These are phyloP conservation scores for Sanghuangporus baumii DNA, from an alignment of 1,284 basidiomycete species.

Conservation along the genomic window DNA sequence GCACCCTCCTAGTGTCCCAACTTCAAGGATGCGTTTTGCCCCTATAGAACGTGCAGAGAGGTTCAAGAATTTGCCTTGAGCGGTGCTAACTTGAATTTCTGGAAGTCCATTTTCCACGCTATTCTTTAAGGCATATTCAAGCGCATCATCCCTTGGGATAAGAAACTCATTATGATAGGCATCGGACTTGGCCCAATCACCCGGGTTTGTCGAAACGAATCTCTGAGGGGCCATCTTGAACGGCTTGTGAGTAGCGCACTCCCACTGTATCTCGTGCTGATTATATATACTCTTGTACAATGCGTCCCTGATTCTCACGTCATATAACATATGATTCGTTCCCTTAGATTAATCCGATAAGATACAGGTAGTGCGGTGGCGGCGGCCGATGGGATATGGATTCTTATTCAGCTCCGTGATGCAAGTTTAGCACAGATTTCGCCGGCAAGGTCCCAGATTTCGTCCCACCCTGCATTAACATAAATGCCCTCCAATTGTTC, in stretches of 20 bases:
- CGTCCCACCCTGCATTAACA: conserved; percentile 46
- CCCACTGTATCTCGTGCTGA: background rate
- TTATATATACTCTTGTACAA: background rate
- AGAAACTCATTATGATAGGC: conserved; percentile 53
- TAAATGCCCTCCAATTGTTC: conserved; percentile 36
- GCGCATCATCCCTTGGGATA: conserved; percentile 36
- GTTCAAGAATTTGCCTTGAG: conserved; percentile 53
- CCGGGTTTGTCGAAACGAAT: conserved; percentile 9
- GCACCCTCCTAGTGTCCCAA: conserved; percentile 59
- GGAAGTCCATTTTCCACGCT: conserved; percentile 41
- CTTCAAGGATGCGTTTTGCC: conserved; percentile 51
- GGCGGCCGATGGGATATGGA: background rate
- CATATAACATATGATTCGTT: background rate
- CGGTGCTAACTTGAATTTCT: conserved; percentile 46
- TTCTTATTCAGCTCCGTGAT: conserved; percentile 24
- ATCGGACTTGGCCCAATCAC: conserved; percentile 48
- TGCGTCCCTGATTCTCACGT: background rate
- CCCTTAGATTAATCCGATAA: conserved; percentile 10
- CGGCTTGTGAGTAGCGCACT: too few species aligned
- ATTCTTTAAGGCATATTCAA: conserved; percentile 39
- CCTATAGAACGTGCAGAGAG: conserved; percentile 41
- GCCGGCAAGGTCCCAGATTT: conserved; percentile 53
- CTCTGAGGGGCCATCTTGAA: background rate
- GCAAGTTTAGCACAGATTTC: conserved; percentile 53
- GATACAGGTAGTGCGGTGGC: background rate